Conservation (phyloP, 1,139 yeast genomes). For the Sugiyamaella pinicola region DNA sequence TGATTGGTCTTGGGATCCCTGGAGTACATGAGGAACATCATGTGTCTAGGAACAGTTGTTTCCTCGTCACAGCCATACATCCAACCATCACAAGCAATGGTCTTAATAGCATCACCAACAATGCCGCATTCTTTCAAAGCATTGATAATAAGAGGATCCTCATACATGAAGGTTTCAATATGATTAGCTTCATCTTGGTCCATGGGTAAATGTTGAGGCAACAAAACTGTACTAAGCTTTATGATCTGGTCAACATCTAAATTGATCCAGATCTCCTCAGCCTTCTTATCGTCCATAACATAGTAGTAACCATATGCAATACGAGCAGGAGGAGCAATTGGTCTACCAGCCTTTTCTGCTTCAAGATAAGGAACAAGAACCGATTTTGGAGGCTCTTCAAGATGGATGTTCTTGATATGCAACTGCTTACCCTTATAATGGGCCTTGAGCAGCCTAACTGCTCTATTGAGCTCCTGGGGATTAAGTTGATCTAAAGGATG, state of each 20-base stretch:
- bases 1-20: conserved; percentile 63
- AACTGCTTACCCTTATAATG: conserved; percentile 53
- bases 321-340: conserved; percentile 57
- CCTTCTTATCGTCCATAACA: conserved; percentile 57
- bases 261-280: conserved; percentile 75
- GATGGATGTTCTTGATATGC: conserved; percentile 74
- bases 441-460: conserved; percentile 53
- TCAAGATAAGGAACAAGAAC: conserved; percentile 69
- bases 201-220: conserved; percentile 73
- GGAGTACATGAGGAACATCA: conserved; percentile 75
- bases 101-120: conserved; percentile 49
- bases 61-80: conserved; percentile 89
- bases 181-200: conserved; percentile 68
- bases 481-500: conserved; percentile 68
- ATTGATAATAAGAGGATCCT: conserved; percentile 64
- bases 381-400: conserved; percentile 79
- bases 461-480: conserved; percentile 64
- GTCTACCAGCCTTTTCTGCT: conserved; percentile 64
- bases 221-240: conserved; percentile 57
- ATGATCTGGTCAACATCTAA: conserved; percentile 59
- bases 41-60: conserved; percentile 69
- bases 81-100: conserved; percentile 87
- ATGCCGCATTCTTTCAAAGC: conserved; percentile 58
- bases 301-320: conserved; percentile 68
- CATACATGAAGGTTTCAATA: conserved; percentile 67